Evolutionary conservation across 805 yeast genomes (phyloP).

Genomic region (Suhomyces vadensis): DNA sequence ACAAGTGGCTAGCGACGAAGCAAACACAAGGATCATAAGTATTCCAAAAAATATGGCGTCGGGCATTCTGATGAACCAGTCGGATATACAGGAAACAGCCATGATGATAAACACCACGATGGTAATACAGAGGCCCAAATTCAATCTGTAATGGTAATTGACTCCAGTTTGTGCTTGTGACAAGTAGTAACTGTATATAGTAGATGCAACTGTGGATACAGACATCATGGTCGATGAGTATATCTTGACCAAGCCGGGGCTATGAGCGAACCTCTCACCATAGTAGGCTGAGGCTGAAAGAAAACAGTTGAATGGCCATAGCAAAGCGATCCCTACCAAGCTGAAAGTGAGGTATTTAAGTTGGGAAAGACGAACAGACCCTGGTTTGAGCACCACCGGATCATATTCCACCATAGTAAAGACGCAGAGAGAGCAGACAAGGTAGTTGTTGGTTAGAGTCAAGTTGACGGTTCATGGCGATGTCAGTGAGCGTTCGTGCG

Average conservation of each 20-base stretch:
- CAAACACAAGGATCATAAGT: constrained; percentile 61
- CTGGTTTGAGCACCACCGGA: constrained; percentile 20
- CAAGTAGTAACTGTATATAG: constrained; percentile 57
- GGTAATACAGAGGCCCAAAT: constrained; percentile 60
- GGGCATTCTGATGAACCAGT: constrained; percentile 35
- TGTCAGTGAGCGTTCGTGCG: not conserved
- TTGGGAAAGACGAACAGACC: constrained; percentile 26
- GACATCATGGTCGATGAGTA: constrained; percentile 90
- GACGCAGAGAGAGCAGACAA: no score
- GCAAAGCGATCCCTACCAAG: constrained; percentile 69
- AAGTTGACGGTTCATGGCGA: not conserved
- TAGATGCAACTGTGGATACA: constrained; percentile 69
- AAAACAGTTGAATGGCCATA: constrained; percentile 98
- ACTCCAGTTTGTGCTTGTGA: constrained; percentile 66
- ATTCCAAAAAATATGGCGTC: constrained; percentile 47
- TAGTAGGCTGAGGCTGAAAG: constrained; percentile 85
- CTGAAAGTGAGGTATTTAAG: constrained; percentile 59
- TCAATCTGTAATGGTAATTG: constrained; percentile 57
- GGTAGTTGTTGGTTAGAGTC: no score
- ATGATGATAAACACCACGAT: constrained; percentile 56
- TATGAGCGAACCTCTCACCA: constrained; percentile 54
- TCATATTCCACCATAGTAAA: constrained; percentile 15
- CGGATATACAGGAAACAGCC: constrained; percentile 50
- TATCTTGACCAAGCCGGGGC: constrained; percentile 51
- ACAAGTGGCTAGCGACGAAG: constrained; percentile 75